phyloP scores from a whole-genome alignment of 768 basidiomycete genomes.

The Mycena chlorophos region DNA sequence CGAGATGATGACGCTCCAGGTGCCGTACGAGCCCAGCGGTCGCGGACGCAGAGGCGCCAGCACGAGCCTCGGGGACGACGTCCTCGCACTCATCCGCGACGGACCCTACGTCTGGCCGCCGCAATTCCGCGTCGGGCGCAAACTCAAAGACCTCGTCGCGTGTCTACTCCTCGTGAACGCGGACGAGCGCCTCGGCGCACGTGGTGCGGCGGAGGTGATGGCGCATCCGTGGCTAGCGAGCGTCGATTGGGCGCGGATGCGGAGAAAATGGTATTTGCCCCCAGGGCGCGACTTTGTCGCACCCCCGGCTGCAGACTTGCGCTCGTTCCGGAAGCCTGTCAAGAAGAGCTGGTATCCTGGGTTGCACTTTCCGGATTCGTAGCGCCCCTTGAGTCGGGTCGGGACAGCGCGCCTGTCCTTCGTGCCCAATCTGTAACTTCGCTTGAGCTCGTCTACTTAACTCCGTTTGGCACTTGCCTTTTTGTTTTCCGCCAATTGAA shows the following conservation, averaged over 20 bases:
- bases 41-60: constrained; percentile 12
- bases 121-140: constrained; percentile 35
- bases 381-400: background rate
- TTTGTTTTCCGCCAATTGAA: background rate
- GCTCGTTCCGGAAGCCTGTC: background rate
- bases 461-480: background rate
- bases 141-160: constrained; percentile 43
- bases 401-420: too few species aligned
- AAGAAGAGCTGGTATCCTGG: background rate
- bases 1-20: constrained; percentile 48
- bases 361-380: background rate
- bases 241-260: constrained; percentile 51
- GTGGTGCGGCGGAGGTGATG: constrained; percentile 34
- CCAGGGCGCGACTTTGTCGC: constrained; percentile 24
- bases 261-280: constrained; percentile 40
- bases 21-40: constrained; percentile 29
- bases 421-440: background rate
- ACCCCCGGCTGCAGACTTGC: too few species aligned
- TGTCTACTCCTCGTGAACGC: constrained; percentile 41
- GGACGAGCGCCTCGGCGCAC: constrained; percentile 40
- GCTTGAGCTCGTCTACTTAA: background rate
- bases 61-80: constrained; percentile 23
- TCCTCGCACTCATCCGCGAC: constrained; percentile 28
- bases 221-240: constrained; percentile 46
- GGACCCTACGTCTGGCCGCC: constrained; percentile 42